phyloP scores from a whole-genome alignment of 75 land plant species.

The Cupressus sempervirens region DNA sequence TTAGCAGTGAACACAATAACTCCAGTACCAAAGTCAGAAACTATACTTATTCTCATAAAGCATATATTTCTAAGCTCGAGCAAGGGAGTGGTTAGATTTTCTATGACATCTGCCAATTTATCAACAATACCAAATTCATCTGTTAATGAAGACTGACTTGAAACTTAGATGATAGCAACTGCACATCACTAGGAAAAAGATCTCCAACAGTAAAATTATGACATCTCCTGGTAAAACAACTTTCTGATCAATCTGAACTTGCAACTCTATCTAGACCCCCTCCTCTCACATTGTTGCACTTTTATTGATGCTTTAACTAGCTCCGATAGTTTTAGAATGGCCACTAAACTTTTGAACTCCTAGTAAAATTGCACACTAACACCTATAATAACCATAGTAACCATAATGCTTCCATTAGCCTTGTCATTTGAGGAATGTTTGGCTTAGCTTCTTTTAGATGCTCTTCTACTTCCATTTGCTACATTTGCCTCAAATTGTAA shows the following conservation, averaged over 20 bases:
- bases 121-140: conserved; percentile 48
- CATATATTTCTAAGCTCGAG: conserved; percentile 58
- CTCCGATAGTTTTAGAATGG: conserved; percentile 51
- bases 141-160: conserved; percentile 63
- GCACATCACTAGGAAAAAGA: conserved; percentile 59
- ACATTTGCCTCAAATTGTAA: no score
- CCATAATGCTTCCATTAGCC: conserved; percentile 51
- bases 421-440: conserved; percentile 37
- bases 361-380: conserved; percentile 47
- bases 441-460: conserved; percentile 42
- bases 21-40: conserved; percentile 52
- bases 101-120: conserved; percentile 45
- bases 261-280: conserved; percentile 38
- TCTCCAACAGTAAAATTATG: conserved; percentile 45
- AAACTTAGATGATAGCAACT: conserved; percentile 36
- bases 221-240: conserved; percentile 60
- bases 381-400: conserved; percentile 43
- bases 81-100: conserved; percentile 37
- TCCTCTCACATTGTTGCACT: conserved; percentile 49
- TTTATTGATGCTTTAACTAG: conserved; percentile 35
- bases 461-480: conserved; percentile 46
- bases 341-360: conserved; percentile 55
- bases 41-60: conserved; percentile 63
- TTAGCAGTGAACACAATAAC: conserved; percentile 51
- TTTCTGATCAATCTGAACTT: conserved; percentile 53